A percentile compares a stretch with the other conserved stretches of the same genome.
These are phyloP conservation scores for Logfia minima DNA, from an alignment of 129 eudicot genomes.

Conservation along the genomic window DNA sequence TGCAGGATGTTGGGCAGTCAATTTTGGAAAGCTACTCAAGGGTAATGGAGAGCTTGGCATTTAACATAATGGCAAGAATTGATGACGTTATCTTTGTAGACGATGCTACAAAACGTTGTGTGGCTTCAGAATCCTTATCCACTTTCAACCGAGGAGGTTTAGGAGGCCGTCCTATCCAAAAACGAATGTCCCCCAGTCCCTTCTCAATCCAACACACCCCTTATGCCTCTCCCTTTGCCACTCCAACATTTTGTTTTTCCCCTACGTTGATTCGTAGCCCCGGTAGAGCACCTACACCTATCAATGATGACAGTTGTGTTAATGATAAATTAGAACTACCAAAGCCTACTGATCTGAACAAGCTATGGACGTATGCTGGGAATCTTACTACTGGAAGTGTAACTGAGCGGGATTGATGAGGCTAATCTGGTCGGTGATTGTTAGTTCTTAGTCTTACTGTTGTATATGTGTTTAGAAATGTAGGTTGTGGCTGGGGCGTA, in stretches of 20 bases:
- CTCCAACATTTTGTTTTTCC: conserved; percentile 67
- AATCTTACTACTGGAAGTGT: conserved; percentile 46
- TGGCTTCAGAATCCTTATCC: conserved; percentile 55
- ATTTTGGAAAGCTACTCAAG: conserved; percentile 66
- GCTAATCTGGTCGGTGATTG: conserved; percentile 29
- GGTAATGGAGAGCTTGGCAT: conserved; percentile 58
- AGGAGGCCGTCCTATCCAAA: conserved; percentile 73
- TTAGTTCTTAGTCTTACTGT: background rate
- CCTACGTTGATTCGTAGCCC: conserved; percentile 67
- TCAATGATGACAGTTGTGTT: conserved; percentile 19
- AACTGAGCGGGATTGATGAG: conserved; percentile 50
- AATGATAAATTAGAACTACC: conserved; percentile 41
- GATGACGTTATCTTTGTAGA: conserved; percentile 61
- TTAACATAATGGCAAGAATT: conserved; percentile 51
- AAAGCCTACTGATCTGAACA: conserved; percentile 59
- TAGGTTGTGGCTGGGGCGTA: background rate
- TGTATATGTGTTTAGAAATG: conserved; percentile 28
- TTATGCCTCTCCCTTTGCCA: conserved; percentile 76
- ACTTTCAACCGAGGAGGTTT: conserved; percentile 70
- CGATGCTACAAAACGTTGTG: conserved; percentile 57
- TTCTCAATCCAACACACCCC: conserved; percentile 83
- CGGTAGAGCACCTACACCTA: conserved; percentile 41
- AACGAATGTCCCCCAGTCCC: conserved; percentile 81
- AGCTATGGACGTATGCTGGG: conserved; percentile 63
- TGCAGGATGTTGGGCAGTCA: conserved; percentile 62